Base-by-base conservation (phyloP, 192 early-diverging fungal species). In the Coemansia sp. region DNA sequence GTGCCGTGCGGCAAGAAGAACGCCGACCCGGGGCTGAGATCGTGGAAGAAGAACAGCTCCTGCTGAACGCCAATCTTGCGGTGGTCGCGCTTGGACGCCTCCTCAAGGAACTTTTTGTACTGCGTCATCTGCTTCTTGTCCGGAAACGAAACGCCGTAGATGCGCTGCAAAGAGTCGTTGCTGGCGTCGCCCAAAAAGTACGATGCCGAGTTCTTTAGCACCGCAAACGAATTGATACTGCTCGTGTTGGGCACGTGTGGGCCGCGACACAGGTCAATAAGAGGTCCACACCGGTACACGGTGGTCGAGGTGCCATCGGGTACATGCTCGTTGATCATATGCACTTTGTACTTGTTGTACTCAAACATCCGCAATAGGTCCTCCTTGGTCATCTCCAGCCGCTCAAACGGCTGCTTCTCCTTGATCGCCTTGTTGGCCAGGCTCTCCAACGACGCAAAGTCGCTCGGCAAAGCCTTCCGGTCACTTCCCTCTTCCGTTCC, bases 141-240 rank as follows among this genome's bases (percentile, higher is more conserved):
- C 15, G 98, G 98, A 92, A 99, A 99, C 64, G 97, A 97, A 65
- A 99, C 94, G 66, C 98, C 98, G 84, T 99, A 98, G 63, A 99
- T 87, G 76, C 98, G 95, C 86, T 99, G 98, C 60, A 99, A 89
- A 49, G 97, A 96, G 76, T 98, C 98, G 85, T 98, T 98, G 68
- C 93, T 95, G 66, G 96, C 89, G 76, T 98, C 93, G 70, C 95
- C 98, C 76, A 99, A 86, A 81, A 98, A 99, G 89, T 99, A 98
- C 52, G 97, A 96, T 16, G 98, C 86, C 65, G 98, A 99, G 90
- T 95, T 98, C 94, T 97, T 98, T 66, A 89, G 90, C 57, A 99
- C 91, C 16, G 90, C 86, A 73, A 99, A 92, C 36, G 95, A 91
- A 86, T 95, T 97, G 84, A 99, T 95, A 67, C 88, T 89, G 57